Evolutionary conservation across 495 filamentous ascomycete genomes (phyloP).

Genomic region (Trichodelitschia bisporula): DNA sequence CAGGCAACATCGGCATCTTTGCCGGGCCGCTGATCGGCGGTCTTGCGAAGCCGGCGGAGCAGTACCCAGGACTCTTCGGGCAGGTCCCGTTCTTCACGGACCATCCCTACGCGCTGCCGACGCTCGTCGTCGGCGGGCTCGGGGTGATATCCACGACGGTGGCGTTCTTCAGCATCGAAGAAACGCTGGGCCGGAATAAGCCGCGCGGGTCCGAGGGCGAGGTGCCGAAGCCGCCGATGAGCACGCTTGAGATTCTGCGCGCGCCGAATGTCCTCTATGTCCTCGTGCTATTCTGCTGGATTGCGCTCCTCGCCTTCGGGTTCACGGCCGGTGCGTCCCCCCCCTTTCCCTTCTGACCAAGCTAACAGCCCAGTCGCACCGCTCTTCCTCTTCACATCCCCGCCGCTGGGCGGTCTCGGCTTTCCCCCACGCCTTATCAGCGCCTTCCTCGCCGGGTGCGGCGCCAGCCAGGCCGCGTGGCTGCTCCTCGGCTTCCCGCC

Average conservation of each 20-base stretch:
- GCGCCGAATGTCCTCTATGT: slow-evolving; percentile 34
- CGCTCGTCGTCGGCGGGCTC: slow-evolving; percentile 25
- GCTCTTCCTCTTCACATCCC: slow-evolving; percentile 33
- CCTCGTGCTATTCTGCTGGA: slow-evolving; percentile 32
- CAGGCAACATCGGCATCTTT: slow-evolving; percentile 42
- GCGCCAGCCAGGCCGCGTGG: slow-evolving; percentile 37
- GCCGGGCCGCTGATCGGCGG: slow-evolving; percentile 37
- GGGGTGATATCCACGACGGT: slow-evolving; percentile 23
- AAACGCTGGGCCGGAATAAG: slow-evolving; percentile 16
- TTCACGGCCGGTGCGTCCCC: slow-evolving; percentile 27
- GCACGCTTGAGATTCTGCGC: slow-evolving; percentile 29
- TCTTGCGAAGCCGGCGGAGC: slow-evolving; percentile 32
- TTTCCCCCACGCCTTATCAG: slow-evolving; percentile 34
- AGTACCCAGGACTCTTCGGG: slow-evolving; percentile 30
- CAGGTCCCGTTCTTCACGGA: slow-evolving; percentile 27
- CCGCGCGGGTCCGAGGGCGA: no score
- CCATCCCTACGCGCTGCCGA: slow-evolving; percentile 40
- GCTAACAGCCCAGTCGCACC: slow-evolving; percentile 20
- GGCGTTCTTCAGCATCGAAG: slow-evolving; percentile 26
- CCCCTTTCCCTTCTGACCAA: not conserved
- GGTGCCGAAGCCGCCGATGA: slow-evolving; percentile 16
- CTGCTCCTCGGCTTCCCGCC: slow-evolving; percentile 36
- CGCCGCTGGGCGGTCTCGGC: slow-evolving; percentile 31
- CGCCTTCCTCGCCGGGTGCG: slow-evolving; percentile 29
- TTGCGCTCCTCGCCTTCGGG: slow-evolving; percentile 34